A percentile compares a stretch with the other conserved stretches of the same genome.
These are phyloP conservation scores for Cinnamomum chago DNA, from an alignment of 164 flowering plant genomes.

Conservation along the genomic window DNA sequence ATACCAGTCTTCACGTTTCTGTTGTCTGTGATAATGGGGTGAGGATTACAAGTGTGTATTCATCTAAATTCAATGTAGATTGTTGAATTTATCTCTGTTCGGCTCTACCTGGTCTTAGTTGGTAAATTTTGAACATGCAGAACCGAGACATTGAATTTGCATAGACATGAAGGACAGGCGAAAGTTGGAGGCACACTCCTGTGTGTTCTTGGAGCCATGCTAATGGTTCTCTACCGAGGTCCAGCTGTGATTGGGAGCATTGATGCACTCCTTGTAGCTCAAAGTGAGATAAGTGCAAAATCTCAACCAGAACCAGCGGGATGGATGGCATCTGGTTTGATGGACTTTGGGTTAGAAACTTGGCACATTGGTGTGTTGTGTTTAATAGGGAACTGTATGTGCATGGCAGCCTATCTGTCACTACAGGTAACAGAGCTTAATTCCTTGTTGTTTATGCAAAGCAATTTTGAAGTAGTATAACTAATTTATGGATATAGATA, in stretches of 20 bases:
- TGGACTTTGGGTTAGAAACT: slow-evolving; percentile 54
- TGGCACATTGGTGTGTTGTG: slow-evolving; percentile 91
- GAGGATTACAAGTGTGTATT: slow-evolving; percentile 17
- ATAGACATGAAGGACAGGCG: slow-evolving; percentile 66
- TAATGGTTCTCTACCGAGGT: slow-evolving; percentile 87
- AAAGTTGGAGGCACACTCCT: slow-evolving; percentile 82
- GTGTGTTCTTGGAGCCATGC: slow-evolving; percentile 84
- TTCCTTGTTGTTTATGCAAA: not conserved
- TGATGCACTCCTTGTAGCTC: slow-evolving; percentile 33
- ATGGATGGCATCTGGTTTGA: slow-evolving; percentile 56
- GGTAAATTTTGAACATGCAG: slow-evolving; percentile 44
- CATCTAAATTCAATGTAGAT: not conserved
- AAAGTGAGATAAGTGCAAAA: slow-evolving; percentile 63
- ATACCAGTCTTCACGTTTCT: slow-evolving; percentile 94
- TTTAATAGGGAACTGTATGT: slow-evolving; percentile 87
- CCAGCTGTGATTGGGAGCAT: slow-evolving; percentile 60
- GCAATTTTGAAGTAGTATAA: slow-evolving; percentile 1
- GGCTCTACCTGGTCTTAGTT: not conserved
- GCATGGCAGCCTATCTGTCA: slow-evolving; percentile 90
- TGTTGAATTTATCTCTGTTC: not conserved
- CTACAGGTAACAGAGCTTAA: slow-evolving; percentile 55
- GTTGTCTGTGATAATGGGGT: slow-evolving; percentile 85
- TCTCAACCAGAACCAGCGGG: slow-evolving; percentile 93
- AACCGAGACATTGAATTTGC: slow-evolving; percentile 75
- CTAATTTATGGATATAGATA: not conserved